A percentile compares a stretch with the other conserved stretches of the same genome.
phyloP scores from a whole-genome alignment of 208 protist species.

The Leptomonas pyrrhocoris region DNA sequence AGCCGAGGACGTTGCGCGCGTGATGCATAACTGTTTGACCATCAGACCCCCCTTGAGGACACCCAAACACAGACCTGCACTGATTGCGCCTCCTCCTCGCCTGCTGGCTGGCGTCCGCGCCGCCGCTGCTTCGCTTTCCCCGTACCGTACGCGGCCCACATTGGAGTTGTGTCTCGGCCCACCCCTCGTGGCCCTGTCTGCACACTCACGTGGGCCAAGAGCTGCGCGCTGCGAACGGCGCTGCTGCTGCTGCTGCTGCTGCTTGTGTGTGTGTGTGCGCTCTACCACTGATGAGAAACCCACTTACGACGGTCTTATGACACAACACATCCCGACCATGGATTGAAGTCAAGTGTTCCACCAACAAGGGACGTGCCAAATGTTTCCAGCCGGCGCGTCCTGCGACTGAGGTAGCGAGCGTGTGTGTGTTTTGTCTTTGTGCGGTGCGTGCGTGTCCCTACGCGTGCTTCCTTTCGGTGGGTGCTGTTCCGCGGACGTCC shows the following conservation, averaged over 20 bases:
- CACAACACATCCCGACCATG: constrained; percentile 33
- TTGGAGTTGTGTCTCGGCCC: constrained; percentile 12
- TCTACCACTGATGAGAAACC: constrained; percentile 12
- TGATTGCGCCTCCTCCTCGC: constrained; percentile 1
- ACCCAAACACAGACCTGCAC: constrained; percentile 24
- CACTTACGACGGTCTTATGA: constrained; percentile 13
- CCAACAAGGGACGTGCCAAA: constrained; percentile 47
- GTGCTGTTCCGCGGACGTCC: constrained; percentile 1
- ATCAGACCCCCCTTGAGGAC: constrained; percentile 22
- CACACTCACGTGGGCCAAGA: constrained; percentile 21
- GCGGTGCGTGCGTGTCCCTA: not conserved
- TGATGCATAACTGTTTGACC: constrained; percentile 15
- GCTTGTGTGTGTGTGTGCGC: not conserved
- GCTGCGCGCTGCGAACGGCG: not conserved
- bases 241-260: not conserved
- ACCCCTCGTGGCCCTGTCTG: constrained; percentile 7
- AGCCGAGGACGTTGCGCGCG: not conserved
- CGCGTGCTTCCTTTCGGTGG: not conserved
- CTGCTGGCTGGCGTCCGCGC: not conserved
- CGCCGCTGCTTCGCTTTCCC: not conserved
- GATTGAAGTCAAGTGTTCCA: constrained; percentile 66
- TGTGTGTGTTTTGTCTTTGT: constrained; percentile 1
- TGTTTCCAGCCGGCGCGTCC: constrained; percentile 57
- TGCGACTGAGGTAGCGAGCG: constrained; percentile 47
- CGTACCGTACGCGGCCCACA: constrained; percentile 5